These are phyloP conservation scores for Macrocybe gigantea DNA, from an alignment of 768 basidiomycete genomes.

Conservation along the genomic window DNA sequence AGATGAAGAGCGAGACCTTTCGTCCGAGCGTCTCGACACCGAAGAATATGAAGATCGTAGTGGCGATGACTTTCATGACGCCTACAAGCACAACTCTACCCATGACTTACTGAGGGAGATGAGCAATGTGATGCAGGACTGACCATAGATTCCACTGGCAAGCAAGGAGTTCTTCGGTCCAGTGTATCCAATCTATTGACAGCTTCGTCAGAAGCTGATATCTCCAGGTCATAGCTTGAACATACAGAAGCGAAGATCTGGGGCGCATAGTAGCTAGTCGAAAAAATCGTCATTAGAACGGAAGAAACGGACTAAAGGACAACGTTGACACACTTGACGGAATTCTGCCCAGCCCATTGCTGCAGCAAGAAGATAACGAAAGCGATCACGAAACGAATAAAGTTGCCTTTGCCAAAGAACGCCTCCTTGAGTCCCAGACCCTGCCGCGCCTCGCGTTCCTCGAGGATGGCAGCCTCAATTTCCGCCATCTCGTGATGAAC, in stretches of 20 bases:
- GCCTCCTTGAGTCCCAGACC: constrained; percentile 66
- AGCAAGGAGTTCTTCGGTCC: constrained; percentile 55
- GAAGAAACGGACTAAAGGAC: neutral
- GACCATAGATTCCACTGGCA: constrained; percentile 64
- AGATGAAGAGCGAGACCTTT: constrained; percentile 65
- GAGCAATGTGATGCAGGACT: too few species aligned
- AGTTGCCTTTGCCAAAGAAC: constrained; percentile 78
- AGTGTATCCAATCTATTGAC: constrained; percentile 51
- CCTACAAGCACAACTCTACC: too few species aligned
- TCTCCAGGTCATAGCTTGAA: neutral
- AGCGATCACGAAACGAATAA: constrained; percentile 80
- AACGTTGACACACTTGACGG: constrained; percentile 41
- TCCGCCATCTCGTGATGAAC: constrained; percentile 66
- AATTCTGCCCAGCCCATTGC: constrained; percentile 84
- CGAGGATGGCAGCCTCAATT: constrained; percentile 73
- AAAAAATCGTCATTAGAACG: neutral
- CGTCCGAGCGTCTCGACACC: constrained; percentile 66
- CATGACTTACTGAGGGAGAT: constrained; percentile 10
- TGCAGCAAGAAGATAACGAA: constrained; percentile 75
- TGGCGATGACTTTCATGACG: constrained; percentile 62
- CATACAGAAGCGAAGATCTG: constrained; percentile 56
- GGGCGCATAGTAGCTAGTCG: constrained; percentile 58
- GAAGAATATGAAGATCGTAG: constrained; percentile 60
- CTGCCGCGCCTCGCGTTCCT: constrained; percentile 62
- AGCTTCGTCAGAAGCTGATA: neutral